Conservation (phyloP, 306 rosid genomes). For the Begonia masoniana region DNA sequence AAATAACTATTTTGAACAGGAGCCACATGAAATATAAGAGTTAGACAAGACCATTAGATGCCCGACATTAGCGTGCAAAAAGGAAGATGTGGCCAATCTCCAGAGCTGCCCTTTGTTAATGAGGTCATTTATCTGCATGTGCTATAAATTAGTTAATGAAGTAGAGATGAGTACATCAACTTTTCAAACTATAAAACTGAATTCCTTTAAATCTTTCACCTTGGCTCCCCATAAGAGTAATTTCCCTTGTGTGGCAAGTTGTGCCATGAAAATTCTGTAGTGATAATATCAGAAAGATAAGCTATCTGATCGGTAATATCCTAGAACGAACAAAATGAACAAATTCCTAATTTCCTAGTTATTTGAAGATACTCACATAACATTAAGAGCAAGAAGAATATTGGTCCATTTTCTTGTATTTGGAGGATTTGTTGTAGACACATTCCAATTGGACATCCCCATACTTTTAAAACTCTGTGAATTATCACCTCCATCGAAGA, state of each 20-base stretch:
- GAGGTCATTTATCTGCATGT: conserved; percentile 46
- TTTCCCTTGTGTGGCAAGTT: conserved; percentile 58
- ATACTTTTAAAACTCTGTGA: conserved; percentile 26
- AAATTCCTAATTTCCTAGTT: not conserved
- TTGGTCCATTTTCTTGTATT: conserved; percentile 56
- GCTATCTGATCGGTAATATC: not conserved
- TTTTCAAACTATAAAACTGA: too few species aligned
- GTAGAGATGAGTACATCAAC: not conserved
- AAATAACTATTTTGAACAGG: conserved; percentile 52
- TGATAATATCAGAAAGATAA: conserved; percentile 12
- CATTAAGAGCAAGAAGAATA: conserved; percentile 66
- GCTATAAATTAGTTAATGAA: not conserved
- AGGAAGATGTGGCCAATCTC: conserved; percentile 76
- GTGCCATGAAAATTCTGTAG: conserved; percentile 52
- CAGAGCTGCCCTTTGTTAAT: conserved; percentile 76
- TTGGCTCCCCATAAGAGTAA: conserved; percentile 84
- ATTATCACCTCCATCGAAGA: conserved; percentile 43
- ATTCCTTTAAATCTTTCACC: conserved; percentile 24
- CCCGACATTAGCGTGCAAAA: conserved; percentile 77
- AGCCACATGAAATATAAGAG: conserved; percentile 1
- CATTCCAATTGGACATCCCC: conserved; percentile 25
- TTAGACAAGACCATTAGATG: conserved; percentile 63
- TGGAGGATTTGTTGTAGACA: conserved; percentile 23
- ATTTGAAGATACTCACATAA: conserved; percentile 43
- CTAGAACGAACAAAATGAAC: too few species aligned